Evolutionary conservation across 139 green algal genomes (phyloP), one percentile per base, ranked within the genome.

Genomic region (Chlorella sorokiniana): DNA sequence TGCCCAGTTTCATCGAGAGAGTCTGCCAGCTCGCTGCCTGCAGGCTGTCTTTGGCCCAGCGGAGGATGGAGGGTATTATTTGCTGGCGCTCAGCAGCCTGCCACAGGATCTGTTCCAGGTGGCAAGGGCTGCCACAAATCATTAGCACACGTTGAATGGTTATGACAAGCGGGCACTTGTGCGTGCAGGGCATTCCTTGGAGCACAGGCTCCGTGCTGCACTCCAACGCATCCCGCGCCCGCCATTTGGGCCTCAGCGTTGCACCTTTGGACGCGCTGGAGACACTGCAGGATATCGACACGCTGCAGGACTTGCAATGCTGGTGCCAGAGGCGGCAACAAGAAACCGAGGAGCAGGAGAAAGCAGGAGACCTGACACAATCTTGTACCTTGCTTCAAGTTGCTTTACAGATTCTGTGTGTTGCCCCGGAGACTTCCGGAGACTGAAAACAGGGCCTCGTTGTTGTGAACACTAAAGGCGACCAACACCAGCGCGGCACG

Each of bases 11-110:
- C n/a, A n/a, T n/a, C n/a, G n/a, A n/a, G n/a, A n/a, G n/a, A n/a
- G n/a, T n/a, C n/a, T n/a, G n/a, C n/a, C n/a, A n/a, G n/a, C n/a
- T n/a, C n/a, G n/a, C n/a, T n/a, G n/a, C n/a, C 23, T 54, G 77
- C 69, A 94, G 69, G 84, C 87, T 27, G 87, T 95, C 29, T 82
- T 96, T 40, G 92, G 92, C 8, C 92, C 90, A 18, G 83, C 92
- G 23, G 33, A 76, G 25, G 92, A 95, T 79, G 92, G 92, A 10
- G 92, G 92, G 11, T 95, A 91, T 76, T 95, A 95, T 84, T 56
- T 96, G 38, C 40, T 95, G 42, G 91, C 88, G 0, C 54, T 93
- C 6, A 90, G 23, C 5, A 22, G 37, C n/a, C 61, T 81, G 73
- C 85, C 72, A 33, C 42, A 16, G 22, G 62, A 37, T n/a, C 62